These are phyloP conservation scores for Calonectria multiphialidica DNA, from an alignment of 2,329 filamentous ascomycete genomes.

Conservation along the genomic window DNA sequence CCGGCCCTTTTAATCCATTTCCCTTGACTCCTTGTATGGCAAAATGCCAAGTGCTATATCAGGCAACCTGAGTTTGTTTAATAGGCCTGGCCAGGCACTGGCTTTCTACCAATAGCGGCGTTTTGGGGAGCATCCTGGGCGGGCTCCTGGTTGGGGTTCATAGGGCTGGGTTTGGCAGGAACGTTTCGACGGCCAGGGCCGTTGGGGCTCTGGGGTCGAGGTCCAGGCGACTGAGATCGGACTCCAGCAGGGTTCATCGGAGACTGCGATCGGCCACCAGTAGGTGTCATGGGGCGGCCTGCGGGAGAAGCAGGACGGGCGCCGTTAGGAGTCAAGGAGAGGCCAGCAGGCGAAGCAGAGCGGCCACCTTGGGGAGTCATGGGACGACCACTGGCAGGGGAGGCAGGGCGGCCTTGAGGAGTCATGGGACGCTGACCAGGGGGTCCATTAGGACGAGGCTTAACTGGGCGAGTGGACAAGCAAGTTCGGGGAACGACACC, in stretches of 20 bases:
- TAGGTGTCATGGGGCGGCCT: constrained; percentile 47
- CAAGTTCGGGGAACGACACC: constrained; percentile 95
- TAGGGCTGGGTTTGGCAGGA: constrained; percentile 59
- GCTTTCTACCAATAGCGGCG: constrained; percentile 64
- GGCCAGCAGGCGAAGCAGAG: constrained; percentile 53
- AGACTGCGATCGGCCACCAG: constrained; percentile 42
- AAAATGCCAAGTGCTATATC: constrained; percentile 30
- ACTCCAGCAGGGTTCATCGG: constrained; percentile 36
- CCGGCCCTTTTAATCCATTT: constrained; percentile 43
- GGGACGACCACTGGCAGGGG: constrained; percentile 44
- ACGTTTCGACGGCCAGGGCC: constrained; percentile 55
- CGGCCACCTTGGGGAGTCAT: constrained; percentile 55
- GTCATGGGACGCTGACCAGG: constrained; percentile 36
- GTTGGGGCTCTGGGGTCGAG: constrained; percentile 57
- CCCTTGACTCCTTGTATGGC: constrained; percentile 31
- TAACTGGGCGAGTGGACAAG: constrained; percentile 90
- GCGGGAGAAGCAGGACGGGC: constrained; percentile 47
- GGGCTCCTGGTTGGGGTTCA: constrained; percentile 56
- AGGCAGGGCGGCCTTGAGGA: constrained; percentile 30
- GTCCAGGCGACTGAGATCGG: constrained; percentile 39
- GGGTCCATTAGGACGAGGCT: constrained; percentile 73
- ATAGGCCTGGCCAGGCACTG: constrained; percentile 67
- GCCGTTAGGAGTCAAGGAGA: constrained; percentile 46
- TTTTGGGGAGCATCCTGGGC: constrained; percentile 49
- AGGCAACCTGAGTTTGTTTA: constrained; percentile 38